Evolutionary conservation across 495 filamentous ascomycete species (phyloP).

Genomic region (Aspergillus asperescens): DNA sequence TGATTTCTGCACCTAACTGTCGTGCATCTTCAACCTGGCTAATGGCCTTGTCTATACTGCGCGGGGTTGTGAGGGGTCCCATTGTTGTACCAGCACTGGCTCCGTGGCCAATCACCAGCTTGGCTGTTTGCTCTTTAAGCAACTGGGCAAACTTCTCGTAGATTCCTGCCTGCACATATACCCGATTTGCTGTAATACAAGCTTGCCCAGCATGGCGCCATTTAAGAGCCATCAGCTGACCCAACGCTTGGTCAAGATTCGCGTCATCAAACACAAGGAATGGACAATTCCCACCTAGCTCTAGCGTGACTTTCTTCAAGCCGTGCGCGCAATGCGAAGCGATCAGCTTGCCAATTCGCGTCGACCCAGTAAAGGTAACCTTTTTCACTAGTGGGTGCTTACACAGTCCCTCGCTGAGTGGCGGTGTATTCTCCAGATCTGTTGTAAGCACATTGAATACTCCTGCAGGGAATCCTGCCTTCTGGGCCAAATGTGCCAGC

Average conservation of each 20-base stretch:
- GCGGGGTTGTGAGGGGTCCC: constrained; percentile 62
- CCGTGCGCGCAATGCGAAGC: constrained; percentile 55
- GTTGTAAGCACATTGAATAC: constrained; percentile 53
- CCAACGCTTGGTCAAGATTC: constrained; percentile 57
- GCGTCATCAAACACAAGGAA: constrained; percentile 73
- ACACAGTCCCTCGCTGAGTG: constrained; percentile 61
- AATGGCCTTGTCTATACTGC: constrained; percentile 57
- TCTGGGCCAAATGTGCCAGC: constrained; percentile 48
- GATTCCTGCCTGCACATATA: constrained; percentile 60
- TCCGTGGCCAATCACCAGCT: constrained; percentile 63
- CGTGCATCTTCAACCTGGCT: constrained; percentile 60
- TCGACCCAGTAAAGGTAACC: constrained; percentile 69
- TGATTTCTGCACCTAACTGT: constrained; percentile 51
- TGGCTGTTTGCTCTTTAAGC: constrained; percentile 49
- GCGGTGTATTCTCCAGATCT: constrained; percentile 57
- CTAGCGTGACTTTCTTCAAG: constrained; percentile 66
- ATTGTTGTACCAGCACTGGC: constrained; percentile 53
- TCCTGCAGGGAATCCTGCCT: constrained; percentile 52
- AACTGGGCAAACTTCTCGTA: constrained; percentile 51
- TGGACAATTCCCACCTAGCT: constrained; percentile 71
- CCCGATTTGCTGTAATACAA: constrained; percentile 67
- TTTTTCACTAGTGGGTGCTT: constrained; percentile 61
- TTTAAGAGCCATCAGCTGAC: constrained; percentile 56
- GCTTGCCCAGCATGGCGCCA: constrained; percentile 68
- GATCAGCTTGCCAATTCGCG: constrained; percentile 57